Conservation (phyloP, 202 grass and related monocot species). For the Panicum hallii region DNA sequence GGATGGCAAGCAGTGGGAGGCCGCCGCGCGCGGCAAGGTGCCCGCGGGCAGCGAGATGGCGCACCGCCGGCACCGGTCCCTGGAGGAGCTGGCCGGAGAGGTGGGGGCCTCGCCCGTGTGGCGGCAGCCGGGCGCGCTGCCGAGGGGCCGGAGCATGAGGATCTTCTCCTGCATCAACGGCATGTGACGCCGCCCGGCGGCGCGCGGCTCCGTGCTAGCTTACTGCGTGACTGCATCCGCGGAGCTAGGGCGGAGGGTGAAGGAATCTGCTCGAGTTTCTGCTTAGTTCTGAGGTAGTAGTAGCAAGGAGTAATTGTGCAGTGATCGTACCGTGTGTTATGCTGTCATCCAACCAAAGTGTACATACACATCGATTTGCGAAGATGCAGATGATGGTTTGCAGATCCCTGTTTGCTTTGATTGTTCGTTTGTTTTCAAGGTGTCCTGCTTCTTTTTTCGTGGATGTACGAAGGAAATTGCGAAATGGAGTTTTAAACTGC, state of each 20-base stretch:
- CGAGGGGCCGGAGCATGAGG: constrained; percentile 55
- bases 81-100: constrained; percentile 72
- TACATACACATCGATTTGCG: constrained; percentile 35
- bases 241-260: no score
- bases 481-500: not conserved
- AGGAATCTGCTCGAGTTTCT: not conserved
- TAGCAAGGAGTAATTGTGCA: not conserved
- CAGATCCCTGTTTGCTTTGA: not conserved
- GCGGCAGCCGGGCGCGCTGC: not conserved
- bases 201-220: not conserved
- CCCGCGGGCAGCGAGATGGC: constrained; percentile 18
- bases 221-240: not conserved
- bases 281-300: not conserved
- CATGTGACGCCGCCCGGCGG: constrained; percentile 27
- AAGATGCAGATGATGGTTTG: constrained; percentile 13
- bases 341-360: constrained; percentile 33
- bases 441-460: not conserved
- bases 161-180: constrained; percentile 75
- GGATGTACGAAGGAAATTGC: not conserved
- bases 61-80: constrained; percentile 66
- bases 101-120: constrained; percentile 49
- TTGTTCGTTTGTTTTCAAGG: not conserved
- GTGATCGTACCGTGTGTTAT: not conserved
- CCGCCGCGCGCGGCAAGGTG: not conserved
- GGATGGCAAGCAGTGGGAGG: constrained; percentile 15